phyloP scores from a whole-genome alignment of 208 protist species.

The Trypanosoma lewisi region DNA sequence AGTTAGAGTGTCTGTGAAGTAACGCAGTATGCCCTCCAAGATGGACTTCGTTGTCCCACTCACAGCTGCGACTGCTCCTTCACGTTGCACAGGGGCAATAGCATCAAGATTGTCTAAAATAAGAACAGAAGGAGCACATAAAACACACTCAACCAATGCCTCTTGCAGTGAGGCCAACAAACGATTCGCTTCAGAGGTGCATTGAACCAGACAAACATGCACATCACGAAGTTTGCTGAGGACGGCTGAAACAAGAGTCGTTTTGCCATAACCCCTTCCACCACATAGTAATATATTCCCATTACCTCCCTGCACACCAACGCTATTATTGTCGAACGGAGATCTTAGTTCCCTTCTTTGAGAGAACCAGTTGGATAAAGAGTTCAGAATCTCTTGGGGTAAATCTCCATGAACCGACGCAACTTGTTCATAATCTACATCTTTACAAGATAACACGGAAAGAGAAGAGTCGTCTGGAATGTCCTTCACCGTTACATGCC shows the following conservation, averaged over 20 bases:
- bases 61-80: constrained; percentile 61
- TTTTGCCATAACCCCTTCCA: constrained; percentile 84
- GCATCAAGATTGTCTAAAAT: constrained; percentile 87
- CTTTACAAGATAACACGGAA: background rate
- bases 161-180: constrained; percentile 42
- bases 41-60: constrained; percentile 53
- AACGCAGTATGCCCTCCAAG: constrained; percentile 53
- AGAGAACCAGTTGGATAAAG: constrained; percentile 38
- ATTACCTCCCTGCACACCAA: constrained; percentile 12
- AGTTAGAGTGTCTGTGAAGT: constrained; percentile 38
- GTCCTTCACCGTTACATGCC: constrained; percentile 10
- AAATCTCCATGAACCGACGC: constrained; percentile 53
- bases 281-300: constrained; percentile 83
- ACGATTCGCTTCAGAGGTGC: constrained; percentile 33
- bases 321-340: constrained; percentile 23
- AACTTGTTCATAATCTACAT: constrained; percentile 25
- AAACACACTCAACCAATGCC: constrained; percentile 59
- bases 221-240: constrained; percentile 39
- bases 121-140: constrained; percentile 78
- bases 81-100: constrained; percentile 73
- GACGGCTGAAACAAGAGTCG: constrained; percentile 52
- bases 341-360: constrained; percentile 17
- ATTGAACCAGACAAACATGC: constrained; percentile 65
- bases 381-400: constrained; percentile 39
- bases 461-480: background rate